These are phyloP conservation scores for Ogataea nonfermentans DNA, from an alignment of 805 yeast species.

Conservation along the genomic window DNA sequence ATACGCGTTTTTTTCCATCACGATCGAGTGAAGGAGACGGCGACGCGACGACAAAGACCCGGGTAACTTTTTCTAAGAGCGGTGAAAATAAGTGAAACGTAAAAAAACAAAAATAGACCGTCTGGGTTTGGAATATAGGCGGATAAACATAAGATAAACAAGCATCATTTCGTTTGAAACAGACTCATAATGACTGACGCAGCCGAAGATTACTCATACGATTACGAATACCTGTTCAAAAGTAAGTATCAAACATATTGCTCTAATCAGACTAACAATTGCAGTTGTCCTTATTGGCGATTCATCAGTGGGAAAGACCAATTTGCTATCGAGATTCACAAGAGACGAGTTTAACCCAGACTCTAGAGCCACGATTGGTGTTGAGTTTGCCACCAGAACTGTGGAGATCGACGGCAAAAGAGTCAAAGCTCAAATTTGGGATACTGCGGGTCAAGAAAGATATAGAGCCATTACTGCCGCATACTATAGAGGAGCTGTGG, in stretches of 20 bases:
- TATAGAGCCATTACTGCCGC: slow-evolving; percentile 97
- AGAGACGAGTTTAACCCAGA: slow-evolving; percentile 95
- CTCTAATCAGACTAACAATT: slow-evolving; percentile 13
- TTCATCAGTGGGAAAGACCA: slow-evolving; percentile 96
- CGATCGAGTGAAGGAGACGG: slow-evolving; percentile 1
- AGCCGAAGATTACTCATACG: slow-evolving; percentile 71
- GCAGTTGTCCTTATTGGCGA: slow-evolving; percentile 91
- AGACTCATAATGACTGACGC: slow-evolving; percentile 33
- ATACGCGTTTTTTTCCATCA: slow-evolving; percentile 8
- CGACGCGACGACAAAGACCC: slow-evolving; percentile 11
- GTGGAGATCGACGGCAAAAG: slow-evolving; percentile 81
- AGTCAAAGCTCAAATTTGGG: slow-evolving; percentile 94
- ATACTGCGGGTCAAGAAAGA: slow-evolving; percentile 98
- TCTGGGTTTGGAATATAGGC: not conserved
- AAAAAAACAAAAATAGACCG: slow-evolving; percentile 9
- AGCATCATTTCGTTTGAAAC: slow-evolving; percentile 8
- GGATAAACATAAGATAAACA: not conserved
- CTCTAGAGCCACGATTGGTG: slow-evolving; percentile 93
- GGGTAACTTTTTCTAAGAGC: slow-evolving; percentile 11
- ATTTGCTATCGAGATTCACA: slow-evolving; percentile 88
- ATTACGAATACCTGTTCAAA: slow-evolving; percentile 90
- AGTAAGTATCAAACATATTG: slow-evolving; percentile 35
- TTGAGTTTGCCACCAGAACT: slow-evolving; percentile 96
- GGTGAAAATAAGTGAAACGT: slow-evolving; percentile 11
- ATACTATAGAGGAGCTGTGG: slow-evolving; percentile 96